Conservation (phyloP, 1,139 yeast species). For the Pichia sp. region DNA sequence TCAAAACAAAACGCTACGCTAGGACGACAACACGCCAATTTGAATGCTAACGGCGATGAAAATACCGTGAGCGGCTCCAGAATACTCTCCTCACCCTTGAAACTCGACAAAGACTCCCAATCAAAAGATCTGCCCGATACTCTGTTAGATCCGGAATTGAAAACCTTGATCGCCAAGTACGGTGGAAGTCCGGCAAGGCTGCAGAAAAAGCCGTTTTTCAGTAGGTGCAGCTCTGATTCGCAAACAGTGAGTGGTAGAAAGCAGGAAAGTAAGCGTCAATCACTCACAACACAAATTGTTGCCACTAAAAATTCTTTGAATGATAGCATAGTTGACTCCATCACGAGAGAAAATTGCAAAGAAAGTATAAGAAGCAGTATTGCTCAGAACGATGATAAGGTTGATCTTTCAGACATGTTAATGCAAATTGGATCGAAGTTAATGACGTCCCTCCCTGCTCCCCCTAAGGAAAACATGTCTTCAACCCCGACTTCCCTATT, state of each 20-base stretch:
- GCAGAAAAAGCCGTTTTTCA: constrained; percentile 2
- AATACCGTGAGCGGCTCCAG: neutral
- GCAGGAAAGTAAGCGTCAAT: neutral
- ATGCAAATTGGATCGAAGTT: constrained; percentile 22
- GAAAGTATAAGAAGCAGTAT: neutral
- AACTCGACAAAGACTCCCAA: constrained; percentile 3
- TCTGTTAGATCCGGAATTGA: constrained; percentile 27
- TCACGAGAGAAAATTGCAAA: constrained; percentile 2
- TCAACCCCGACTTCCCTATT: neutral
- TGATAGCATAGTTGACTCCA: constrained; percentile 24
- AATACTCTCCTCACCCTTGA: constrained; percentile 19
- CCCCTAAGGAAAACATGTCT: neutral
- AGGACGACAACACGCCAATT: neutral
- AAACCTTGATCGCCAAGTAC: constrained; percentile 24
- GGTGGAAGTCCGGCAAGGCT: neutral
- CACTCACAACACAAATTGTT: constrained; percentile 18
- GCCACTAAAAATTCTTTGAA: constrained; percentile 25
- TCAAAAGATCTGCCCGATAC: constrained; percentile 7
- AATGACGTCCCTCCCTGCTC: neutral
- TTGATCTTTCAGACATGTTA: constrained; percentile 27
- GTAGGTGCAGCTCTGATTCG: constrained; percentile 25
- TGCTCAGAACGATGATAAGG: neutral
- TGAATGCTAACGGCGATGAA: neutral
- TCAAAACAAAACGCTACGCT: neutral
- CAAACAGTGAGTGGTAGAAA: constrained; percentile 9